phyloP scores from a whole-genome alignment of 148 eudicot genomes.

The Beta vulgaris region DNA sequence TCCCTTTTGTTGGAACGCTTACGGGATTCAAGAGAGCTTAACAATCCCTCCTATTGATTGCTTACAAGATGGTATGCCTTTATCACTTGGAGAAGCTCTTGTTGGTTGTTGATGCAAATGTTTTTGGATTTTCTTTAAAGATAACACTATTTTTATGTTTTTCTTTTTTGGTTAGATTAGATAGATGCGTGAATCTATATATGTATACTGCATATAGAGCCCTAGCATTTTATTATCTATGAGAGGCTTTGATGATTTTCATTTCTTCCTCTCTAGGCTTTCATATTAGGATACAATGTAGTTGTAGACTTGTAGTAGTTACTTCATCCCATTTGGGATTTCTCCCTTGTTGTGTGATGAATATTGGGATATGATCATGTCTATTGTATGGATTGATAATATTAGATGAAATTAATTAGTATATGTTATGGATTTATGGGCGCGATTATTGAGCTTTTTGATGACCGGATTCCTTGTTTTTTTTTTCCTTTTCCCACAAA shows the following conservation, averaged over 20 bases:
- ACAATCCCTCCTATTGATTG: constrained; percentile 95
- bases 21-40: constrained; percentile 74
- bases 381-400: background rate
- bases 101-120: constrained; percentile 31
- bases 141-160: too few species aligned
- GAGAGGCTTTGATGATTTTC: constrained; percentile 25
- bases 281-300: constrained; percentile 16
- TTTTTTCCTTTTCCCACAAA: too few species aligned
- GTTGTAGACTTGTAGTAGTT: background rate
- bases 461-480: too few species aligned
- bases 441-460: too few species aligned
- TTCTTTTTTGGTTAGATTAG: background rate
- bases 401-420: too few species aligned
- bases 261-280: background rate
- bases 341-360: constrained; percentile 55
- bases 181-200: constrained; percentile 9
- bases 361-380: background rate
- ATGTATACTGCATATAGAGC: constrained; percentile 28
- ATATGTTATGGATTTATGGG: too few species aligned
- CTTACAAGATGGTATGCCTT: constrained; percentile 73
- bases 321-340: constrained; percentile 52
- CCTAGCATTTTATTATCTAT: constrained; percentile 20
- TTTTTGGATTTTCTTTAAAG: background rate
- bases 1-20: constrained; percentile 96
- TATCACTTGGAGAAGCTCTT: constrained; percentile 38